Evolutionary conservation across 805 yeast species (phyloP), one percentile per base, ranked within the genome.

Genomic region (Cyberlindnera maritima): DNA sequence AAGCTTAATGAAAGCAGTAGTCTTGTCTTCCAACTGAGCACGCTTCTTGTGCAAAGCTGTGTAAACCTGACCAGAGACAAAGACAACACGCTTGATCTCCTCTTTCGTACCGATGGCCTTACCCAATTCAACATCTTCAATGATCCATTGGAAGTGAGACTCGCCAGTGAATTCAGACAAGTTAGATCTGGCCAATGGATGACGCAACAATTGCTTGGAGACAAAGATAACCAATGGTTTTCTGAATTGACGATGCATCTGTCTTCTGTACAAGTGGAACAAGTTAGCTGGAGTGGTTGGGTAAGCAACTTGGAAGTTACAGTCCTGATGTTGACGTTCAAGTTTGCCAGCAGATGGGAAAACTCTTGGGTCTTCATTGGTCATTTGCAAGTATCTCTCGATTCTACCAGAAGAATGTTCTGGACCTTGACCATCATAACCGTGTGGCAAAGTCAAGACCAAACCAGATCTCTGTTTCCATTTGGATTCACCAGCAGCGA

Each of bases 361-460:
- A 61, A 64, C 72, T 72, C 98, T 86, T 62, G 88, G 89, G 69
- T 94, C 99, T 75, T 94, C 99, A 67, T 91, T 91, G 65, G 96
- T 85, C 65, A 94, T 72, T 75, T 88, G 96, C 70, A 94, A 78
- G 75, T 90, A 94, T 76, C 99, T 85, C 76, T 94, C 99, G 46
- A 94, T 71, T 79, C 98, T 85, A 63, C 96, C 98, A 47, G 96
- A 88, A 23, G 99, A 94, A 74, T 94, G 99, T 76, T 94, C 99
- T 57, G 99, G 98, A 63, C 99, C 99, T 76, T 94, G 99, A 58
- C 99, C 99, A 68, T 94, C 99, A 69, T 91, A 94, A 75, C 99
- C 99, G 68, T 94, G 99, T 48, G 99, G 99, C 71, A 94, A 79
- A 3, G 97, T 88, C 59, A 94, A 73, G 33, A 94, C 96, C 50